Percentiles rank a stretch among this genome's conserved stretches.
phyloP scores from a whole-genome alignment of 805 yeast species.

The Spathaspora passalidarum region DNA sequence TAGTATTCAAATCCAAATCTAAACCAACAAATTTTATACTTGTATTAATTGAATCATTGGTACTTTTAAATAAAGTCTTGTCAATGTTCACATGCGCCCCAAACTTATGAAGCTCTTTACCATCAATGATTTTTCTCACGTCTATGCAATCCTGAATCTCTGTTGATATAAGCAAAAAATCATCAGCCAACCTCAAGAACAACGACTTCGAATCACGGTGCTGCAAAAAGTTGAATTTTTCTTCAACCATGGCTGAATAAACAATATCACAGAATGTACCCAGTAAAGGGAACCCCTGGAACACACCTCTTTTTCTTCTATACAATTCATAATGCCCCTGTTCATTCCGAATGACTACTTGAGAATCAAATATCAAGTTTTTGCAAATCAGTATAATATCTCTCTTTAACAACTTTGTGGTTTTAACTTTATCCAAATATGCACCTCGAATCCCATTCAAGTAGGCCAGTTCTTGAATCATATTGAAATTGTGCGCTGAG shows the following conservation, averaged over 20 bases:
- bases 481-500: neutral
- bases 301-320: slow-evolving; percentile 65
- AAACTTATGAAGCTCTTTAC: slow-evolving; percentile 19
- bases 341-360: slow-evolving; percentile 27
- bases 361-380: slow-evolving; percentile 53
- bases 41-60: slow-evolving; percentile 5
- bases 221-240: slow-evolving; percentile 19
- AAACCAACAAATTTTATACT: slow-evolving; percentile 30
- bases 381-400: slow-evolving; percentile 46
- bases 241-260: slow-evolving; percentile 58
- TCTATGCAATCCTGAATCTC: slow-evolving; percentile 18
- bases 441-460: slow-evolving; percentile 2
- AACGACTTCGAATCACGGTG: slow-evolving; percentile 6
- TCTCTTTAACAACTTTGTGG: slow-evolving; percentile 34
- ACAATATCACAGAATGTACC: slow-evolving; percentile 70
- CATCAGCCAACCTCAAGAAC: slow-evolving; percentile 76
- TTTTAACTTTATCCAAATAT: slow-evolving; percentile 20
- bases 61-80: slow-evolving; percentile 20
- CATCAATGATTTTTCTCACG: slow-evolving; percentile 16
- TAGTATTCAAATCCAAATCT: slow-evolving; percentile 17
- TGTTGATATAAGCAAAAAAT: slow-evolving; percentile 69
- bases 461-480: neutral
- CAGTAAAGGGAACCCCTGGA: slow-evolving; percentile 82
- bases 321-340: slow-evolving; percentile 25
- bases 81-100: slow-evolving; percentile 36